Conservation (phyloP, 2,329 filamentous ascomycete genomes). For the Orbilia blumenaviensis region DNA sequence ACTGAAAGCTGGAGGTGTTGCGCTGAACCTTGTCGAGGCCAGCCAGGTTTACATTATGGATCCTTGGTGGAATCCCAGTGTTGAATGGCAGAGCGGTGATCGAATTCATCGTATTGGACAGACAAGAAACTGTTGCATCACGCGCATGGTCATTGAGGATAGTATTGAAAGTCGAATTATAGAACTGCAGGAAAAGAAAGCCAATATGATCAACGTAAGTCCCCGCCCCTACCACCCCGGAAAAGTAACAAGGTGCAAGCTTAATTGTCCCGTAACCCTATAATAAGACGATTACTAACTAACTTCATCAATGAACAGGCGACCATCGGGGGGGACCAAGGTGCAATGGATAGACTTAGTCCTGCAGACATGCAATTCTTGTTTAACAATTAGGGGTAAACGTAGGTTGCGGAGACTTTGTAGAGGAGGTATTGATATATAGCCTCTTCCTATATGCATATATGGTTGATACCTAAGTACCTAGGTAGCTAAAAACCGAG, state of each 20-base stretch:
- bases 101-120: conserved; percentile 95
- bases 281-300: background rate
- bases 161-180: conserved; percentile 97
- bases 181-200: conserved; percentile 96
- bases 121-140: conserved; percentile 91
- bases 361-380: conserved; percentile 95
- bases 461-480: too few species aligned
- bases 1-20: conserved; percentile 93
- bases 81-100: conserved; percentile 97
- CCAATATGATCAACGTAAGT: conserved; percentile 83
- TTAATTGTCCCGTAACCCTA: too few species aligned
- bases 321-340: conserved; percentile 91
- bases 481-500: too few species aligned
- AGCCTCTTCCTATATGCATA: background rate
- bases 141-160: conserved; percentile 93
- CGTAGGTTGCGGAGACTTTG: background rate
- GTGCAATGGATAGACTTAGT: conserved; percentile 88
- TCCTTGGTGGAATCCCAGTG: conserved; percentile 99
- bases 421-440: background rate
- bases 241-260: too few species aligned
- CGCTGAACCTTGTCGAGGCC: conserved; percentile 92
- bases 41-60: conserved; percentile 96
- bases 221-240: background rate
- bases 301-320: conserved; percentile 62
- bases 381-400: conserved; percentile 66